phyloP scores from a whole-genome alignment of 2,329 filamentous ascomycete species.

The Botrytis byssoidea region DNA sequence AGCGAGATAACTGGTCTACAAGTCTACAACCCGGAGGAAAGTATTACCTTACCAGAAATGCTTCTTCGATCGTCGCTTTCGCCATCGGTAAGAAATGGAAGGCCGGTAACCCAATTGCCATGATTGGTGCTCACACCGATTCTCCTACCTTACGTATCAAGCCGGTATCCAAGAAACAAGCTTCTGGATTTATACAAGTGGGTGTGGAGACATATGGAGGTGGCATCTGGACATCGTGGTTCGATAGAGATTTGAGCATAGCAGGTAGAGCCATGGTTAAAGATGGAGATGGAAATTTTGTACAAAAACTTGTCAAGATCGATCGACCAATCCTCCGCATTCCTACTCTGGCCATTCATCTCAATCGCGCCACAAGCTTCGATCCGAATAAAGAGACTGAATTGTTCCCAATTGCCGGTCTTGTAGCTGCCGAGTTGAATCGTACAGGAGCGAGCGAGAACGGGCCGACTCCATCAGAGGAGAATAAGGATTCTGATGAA shows the following conservation, averaged over 20 bases:
- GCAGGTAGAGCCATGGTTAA: slow-evolving; percentile 85
- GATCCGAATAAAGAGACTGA: slow-evolving; percentile 97
- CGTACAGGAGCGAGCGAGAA: slow-evolving; percentile 56
- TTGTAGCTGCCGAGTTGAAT: slow-evolving; percentile 87
- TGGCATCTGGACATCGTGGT: slow-evolving; percentile 98
- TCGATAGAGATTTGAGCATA: slow-evolving; percentile 89
- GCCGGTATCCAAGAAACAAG: slow-evolving; percentile 86
- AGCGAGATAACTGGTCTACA: slow-evolving; percentile 84
- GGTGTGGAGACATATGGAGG: slow-evolving; percentile 97
- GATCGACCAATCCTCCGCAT: slow-evolving; percentile 88
- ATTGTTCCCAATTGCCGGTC: slow-evolving; percentile 86
- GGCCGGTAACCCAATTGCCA: slow-evolving; percentile 84
- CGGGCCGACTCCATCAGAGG: slow-evolving; percentile 29
- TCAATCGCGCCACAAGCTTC: slow-evolving; percentile 82
- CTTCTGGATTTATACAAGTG: slow-evolving; percentile 86
- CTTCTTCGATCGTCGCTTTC: slow-evolving; percentile 88
- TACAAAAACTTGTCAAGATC: slow-evolving; percentile 84
- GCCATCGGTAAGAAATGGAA: slow-evolving; percentile 88
- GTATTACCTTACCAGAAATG: slow-evolving; percentile 94
- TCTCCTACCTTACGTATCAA: slow-evolving; percentile 90
- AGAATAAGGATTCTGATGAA: slow-evolving; percentile 41
- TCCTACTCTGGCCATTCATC: slow-evolving; percentile 89
- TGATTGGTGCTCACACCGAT: slow-evolving; percentile 95
- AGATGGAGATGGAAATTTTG: slow-evolving; percentile 69
- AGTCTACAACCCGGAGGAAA: slow-evolving; percentile 82